Evolutionary conservation across 208 protist genomes (phyloP).

Genomic region (Acanthamoeba castellanii): DNA sequence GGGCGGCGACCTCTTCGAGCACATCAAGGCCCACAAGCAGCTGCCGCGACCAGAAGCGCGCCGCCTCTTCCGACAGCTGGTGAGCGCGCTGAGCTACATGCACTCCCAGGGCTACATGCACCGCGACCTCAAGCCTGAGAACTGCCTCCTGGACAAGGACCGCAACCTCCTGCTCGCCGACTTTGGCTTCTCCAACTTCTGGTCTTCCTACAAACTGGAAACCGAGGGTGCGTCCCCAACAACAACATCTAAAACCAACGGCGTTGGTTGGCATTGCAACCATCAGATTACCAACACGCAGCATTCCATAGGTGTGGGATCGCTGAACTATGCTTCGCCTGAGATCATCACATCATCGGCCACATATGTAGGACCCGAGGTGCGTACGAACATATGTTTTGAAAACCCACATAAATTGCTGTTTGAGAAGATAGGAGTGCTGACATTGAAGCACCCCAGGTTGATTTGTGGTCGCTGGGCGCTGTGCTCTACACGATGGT

Average conservation of each 20-base stretch:
- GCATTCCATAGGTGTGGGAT: not conserved
- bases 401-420: too few species aligned
- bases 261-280: too few species aligned
- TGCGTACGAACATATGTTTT: too few species aligned
- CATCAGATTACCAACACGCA: not conserved
- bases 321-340: slow-evolving; percentile 36
- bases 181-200: slow-evolving; percentile 70
- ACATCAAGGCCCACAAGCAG: not conserved
- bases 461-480: slow-evolving; percentile 28
- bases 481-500: slow-evolving; percentile 63
- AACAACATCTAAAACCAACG: too few species aligned
- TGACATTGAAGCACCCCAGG: not conserved
- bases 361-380: slow-evolving; percentile 25
- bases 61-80: slow-evolving; percentile 39
- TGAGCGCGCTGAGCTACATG: slow-evolving; percentile 48
- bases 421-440: not conserved
- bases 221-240: slow-evolving; percentile 11
- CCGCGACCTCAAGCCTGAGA: slow-evolving; percentile 53
- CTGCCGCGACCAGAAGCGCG: not conserved
- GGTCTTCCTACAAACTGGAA: slow-evolving; percentile 25
- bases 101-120: slow-evolving; percentile 62
- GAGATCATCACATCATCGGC: slow-evolving; percentile 41
- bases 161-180: slow-evolving; percentile 38
- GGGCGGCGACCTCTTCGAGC: slow-evolving; percentile 64
- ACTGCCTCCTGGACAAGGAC: slow-evolving; percentile 58